Evolutionary conservation across 306 rosid genomes (phyloP), one percentile per base, ranked within the genome.

Genomic region (Hylodesmum podocarpum): DNA sequence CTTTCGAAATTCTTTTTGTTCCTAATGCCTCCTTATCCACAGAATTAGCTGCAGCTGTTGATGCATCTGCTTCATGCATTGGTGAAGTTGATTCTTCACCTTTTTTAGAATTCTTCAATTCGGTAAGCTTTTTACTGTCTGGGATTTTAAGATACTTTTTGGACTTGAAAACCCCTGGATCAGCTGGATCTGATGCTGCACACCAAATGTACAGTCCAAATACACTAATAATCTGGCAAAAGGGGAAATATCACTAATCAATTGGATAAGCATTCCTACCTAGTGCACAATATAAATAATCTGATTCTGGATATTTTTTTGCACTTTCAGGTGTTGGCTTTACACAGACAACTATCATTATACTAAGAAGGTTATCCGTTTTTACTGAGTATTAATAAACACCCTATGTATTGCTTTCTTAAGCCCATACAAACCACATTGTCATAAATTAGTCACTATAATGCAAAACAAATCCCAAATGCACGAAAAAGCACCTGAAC

Each of bases 111-210:
- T 76, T 83, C 67, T 90, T 87, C 16, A 71, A 53, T 54, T 65
- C 79, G 36, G 85, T 70, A 82, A 64, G 78, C 80, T 84, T 90
- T 71, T 51, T 80, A 72, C 58, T 55, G 4, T 87, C 88, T 11
- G 81, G 83, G 73, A 86, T 75, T 29, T 87, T 82, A 33, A 89
- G 85, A 79, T 90, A 90, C 81, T 90, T 93, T 71, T 87, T 93
- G 55, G 97, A 93, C 84, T 83, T 90, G 55, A 93, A 93, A 72
- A 93, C 97, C 78, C 97, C 96, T 5, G 85, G 76, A 83, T 93
- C 97, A 4, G 91, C 97, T 8, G 97, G 94, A 81, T 93, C 96
- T n/a, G 96, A 88, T 40, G 91, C 97, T 31, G 97, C 91, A 47
- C 97, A 93, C 97, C 97, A 93, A 61, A 93, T 80, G 78, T 90